Percentiles rank a stretch among this genome's conserved stretches.
Evolutionary conservation across 345 rosid species (phyloP).

Genomic region (Punica granatum): DNA sequence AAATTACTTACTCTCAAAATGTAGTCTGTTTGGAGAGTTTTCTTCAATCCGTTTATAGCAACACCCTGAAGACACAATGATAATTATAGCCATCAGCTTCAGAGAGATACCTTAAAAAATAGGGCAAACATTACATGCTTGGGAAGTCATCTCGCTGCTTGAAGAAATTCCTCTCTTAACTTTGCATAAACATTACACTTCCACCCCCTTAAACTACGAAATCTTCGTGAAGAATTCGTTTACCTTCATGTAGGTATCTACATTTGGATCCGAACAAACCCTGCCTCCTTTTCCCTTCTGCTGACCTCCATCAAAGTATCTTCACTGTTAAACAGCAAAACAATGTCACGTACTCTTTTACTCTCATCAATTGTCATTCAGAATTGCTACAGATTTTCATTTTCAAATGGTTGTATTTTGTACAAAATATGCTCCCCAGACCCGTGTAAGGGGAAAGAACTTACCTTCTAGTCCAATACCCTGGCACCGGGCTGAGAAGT

Average conservation of each 20-base stretch:
- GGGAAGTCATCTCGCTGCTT: no score
- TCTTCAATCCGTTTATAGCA: constrained; percentile 25
- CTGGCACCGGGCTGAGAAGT: constrained; percentile 16
- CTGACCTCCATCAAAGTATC: constrained; percentile 35
- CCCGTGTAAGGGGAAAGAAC: neutral
- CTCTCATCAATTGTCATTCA: neutral
- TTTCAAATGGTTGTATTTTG: no score
- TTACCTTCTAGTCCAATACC: constrained; percentile 31
- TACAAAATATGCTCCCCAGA: no score
- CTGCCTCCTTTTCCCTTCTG: constrained; percentile 37
- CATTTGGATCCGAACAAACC: constrained; percentile 38
- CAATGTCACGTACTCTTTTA: neutral
- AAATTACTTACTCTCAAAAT: constrained; percentile 26
- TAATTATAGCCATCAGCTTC: neutral
- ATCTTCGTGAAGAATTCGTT: no score
- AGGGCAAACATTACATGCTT: no score
- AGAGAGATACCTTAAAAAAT: neutral
- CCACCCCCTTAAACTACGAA: no score
- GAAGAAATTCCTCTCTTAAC: no score
- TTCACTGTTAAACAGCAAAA: constrained; percentile 3
- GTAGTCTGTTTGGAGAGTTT: constrained; percentile 43
- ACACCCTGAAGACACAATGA: constrained; percentile 26
- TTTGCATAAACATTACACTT: no score
- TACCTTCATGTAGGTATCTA: constrained; percentile 46
- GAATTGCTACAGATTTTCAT: neutral